Base-by-base conservation (phyloP, 2,329 filamentous ascomycete genomes). In the Cladosporium sp. region DNA sequence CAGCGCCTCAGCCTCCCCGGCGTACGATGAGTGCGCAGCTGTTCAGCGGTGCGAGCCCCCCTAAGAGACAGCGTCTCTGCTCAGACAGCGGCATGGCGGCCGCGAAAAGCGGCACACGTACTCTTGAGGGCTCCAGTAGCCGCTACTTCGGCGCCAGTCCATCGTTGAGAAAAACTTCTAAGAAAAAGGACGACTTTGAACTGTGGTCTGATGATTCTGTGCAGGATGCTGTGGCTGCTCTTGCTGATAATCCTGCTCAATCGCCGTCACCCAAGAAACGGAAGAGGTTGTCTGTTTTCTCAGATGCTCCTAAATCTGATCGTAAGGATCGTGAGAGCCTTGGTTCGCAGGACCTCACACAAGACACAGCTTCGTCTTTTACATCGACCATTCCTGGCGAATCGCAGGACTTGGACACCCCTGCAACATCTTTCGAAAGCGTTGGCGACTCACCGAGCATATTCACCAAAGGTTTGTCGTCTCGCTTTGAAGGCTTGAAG, bases 191-290 rank as follows among this genome's bases (percentile, higher is more conserved):
- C 1, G 69, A 73, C 12, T 72, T 77, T 52, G 68, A 74, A 18
- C 58, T 76, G 1, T 75, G 67, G 61, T 76, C 74, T 3, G 74
- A 77, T 54, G 74, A 76, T 47, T 75, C 73, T 4, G 61, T 73
- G 6, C 69, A 70, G 18, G 70, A 74, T 18, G 73, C 69, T 7
- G 66, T 73, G 56, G 67, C 66, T 11, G 68, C 69, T 38, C 44
- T 58, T 3, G 54, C 57, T 12, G 57, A 60, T 8, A 53, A 53
- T 8, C 39, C 52, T 27, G 38, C 50, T 13, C 20, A 47, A 19
- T 53, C 37, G 17, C 51, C 53, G 13, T 58, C 56, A 17, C 59
- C 57, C 12, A 58, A 54, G 47, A 62, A 61, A 49, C 54, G 63
- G 22, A 64, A 65, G 57, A 65, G 62, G 54, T 22, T 64, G 8